Evolutionary conservation across 805 yeast genomes (phyloP).

Genomic region (Saturnispora saitoi): DNA sequence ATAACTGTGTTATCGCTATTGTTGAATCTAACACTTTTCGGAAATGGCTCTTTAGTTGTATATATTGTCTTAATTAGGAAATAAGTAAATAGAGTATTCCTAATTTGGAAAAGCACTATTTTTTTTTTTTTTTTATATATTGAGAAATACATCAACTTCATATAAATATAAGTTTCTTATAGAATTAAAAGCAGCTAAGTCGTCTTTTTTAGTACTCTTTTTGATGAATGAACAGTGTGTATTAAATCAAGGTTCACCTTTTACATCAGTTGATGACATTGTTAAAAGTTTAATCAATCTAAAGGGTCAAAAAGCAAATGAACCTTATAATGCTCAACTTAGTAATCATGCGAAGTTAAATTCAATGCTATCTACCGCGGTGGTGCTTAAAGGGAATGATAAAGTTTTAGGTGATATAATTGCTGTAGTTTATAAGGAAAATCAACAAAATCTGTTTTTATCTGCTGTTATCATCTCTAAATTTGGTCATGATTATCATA

Average conservation of each 20-base stretch:
- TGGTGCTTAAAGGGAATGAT: slow-evolving; percentile 35
- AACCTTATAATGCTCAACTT: too few relatives aligned
- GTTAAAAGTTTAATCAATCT: too few relatives aligned
- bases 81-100: neutral
- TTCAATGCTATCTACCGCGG: neutral
- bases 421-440: slow-evolving; percentile 42
- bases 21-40: too few relatives aligned
- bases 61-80: slow-evolving; percentile 1
- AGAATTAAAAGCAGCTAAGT: too few relatives aligned
- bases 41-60: too few relatives aligned
- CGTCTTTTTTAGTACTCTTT: too few relatives aligned
- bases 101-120: neutral
- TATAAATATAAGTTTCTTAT: neutral
- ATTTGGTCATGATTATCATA: slow-evolving; percentile 57
- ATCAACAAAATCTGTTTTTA: slow-evolving; percentile 30
- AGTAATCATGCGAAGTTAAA: neutral
- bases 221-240: neutral
- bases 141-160: neutral
- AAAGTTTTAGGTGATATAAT: slow-evolving; percentile 37
- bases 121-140: neutral
- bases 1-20: too few relatives aligned
- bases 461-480: slow-evolving; percentile 49
- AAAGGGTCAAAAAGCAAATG: too few relatives aligned
- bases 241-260: too few relatives aligned
- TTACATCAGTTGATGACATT: too few relatives aligned